These are phyloP conservation scores for Camellia oleifera DNA, from an alignment of 179 eudicot species.

Conservation along the genomic window DNA sequence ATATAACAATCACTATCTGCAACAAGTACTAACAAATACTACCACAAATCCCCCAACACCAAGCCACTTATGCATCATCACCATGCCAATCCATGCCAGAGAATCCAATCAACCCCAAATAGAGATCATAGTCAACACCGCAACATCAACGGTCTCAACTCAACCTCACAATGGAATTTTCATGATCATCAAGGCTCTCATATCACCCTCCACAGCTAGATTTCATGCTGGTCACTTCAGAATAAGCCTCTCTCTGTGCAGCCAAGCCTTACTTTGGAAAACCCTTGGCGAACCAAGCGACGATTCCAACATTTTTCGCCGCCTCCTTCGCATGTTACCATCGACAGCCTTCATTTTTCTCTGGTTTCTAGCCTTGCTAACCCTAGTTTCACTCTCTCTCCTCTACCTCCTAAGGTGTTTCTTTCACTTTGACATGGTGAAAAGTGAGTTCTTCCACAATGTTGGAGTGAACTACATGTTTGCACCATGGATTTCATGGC, in stretches of 20 bases:
- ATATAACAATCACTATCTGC: too few relatives aligned
- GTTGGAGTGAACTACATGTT: conserved; percentile 55
- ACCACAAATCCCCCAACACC: too few relatives aligned
- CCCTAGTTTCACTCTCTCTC: conserved; percentile 32
- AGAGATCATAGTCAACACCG: not conserved
- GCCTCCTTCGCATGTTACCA: conserved; percentile 34
- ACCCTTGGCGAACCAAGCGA: conserved; percentile 30
- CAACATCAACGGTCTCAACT: conserved; percentile 1
- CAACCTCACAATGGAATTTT: not conserved
- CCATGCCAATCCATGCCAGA: not conserved
- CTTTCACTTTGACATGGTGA: conserved; percentile 49
- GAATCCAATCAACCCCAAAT: conserved; percentile 2
- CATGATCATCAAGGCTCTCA: not conserved
- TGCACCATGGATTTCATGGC: conserved; percentile 54
- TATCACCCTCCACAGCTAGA: conserved; percentile 15
- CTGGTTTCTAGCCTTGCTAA: conserved; percentile 44
- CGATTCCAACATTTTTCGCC: conserved; percentile 14
- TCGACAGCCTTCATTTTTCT: conserved; percentile 30
- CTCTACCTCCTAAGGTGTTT: conserved; percentile 55
- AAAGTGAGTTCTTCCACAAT: conserved; percentile 53
- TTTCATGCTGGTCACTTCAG: conserved; percentile 74
- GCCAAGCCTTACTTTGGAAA: conserved; percentile 65
- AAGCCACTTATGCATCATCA: not conserved
- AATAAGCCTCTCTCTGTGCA: conserved; percentile 56
- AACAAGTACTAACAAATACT: too few relatives aligned